Base-by-base conservation (phyloP, 495 filamentous ascomycete species). In the Rusavskia elegans region DNA sequence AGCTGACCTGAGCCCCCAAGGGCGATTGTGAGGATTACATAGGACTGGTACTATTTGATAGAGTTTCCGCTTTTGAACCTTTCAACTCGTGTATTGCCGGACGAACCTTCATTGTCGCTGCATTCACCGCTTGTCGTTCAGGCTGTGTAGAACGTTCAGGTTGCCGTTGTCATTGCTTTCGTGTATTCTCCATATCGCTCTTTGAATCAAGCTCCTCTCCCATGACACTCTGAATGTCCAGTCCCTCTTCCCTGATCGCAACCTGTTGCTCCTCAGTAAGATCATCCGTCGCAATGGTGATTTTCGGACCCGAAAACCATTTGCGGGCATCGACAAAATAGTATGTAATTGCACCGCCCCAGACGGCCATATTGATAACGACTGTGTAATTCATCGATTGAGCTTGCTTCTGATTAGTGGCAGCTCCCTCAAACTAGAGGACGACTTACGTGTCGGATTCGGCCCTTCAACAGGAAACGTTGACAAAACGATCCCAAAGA, bases 281-380 rank as follows among this genome's bases (percentile, higher is more conserved):
- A 2, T 45, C 57, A n/a, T 52, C 49, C 7, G 54, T 55, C 53
- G 81, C 71, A 23, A 85, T 65, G 45, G 85, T 87, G 58, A 84
- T 77, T 57, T 78, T 78, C 0, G 84, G 84, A 1, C 84, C 84
- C 37, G 81, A 81, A 58, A 84, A 88, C 82, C 83, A 86, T 55
- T 79, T 80, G 13, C 69, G 68, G 0, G 83, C 83, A 35, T 77
- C 76, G 0, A 85, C 61, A 61, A 77, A 74, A 61, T 82, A 84
- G 60, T 84, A 85, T 13, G 63, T n/a, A 57, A 82, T 63, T 6
- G 75, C 70, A 0, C 78, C 78, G 14, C 71, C 56, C 81, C 80
- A 84, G 5, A 84, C 77, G 13, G 78, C 73, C 3, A 64, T 66
- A 59, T 84, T 80, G 57, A 83, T 77, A 0, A 82, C 80, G 20